Percentiles rank a stretch among this genome's conserved stretches.
These are phyloP conservation scores for Rhizophagus clarus DNA, from an alignment of 192 early-diverging fungal genomes.

Conservation along the genomic window DNA sequence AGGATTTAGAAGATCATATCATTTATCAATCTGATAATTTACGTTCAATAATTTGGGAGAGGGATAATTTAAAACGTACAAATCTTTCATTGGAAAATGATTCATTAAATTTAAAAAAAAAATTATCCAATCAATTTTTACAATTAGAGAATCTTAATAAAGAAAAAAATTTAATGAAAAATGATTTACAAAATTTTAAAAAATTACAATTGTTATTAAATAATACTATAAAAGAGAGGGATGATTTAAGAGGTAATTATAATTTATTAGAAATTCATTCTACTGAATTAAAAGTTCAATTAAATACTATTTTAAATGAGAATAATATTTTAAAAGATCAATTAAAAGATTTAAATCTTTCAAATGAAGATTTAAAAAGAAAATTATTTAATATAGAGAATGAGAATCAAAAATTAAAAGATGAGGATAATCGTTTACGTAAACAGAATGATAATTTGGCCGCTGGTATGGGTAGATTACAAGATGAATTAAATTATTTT, in stretches of 20 bases:
- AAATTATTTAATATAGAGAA: not conserved
- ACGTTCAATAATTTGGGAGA: slow-evolving; percentile 13
- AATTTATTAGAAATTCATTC: slow-evolving; percentile 18
- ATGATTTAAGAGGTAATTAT: slow-evolving; percentile 17
- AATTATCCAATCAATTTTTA: not conserved
- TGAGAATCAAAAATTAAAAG: slow-evolving; percentile 14
- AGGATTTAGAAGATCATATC: slow-evolving; percentile 15
- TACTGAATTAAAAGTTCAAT: not conserved
- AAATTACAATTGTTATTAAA: not conserved
- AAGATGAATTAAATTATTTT: slow-evolving; percentile 14
- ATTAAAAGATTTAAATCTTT: not conserved
- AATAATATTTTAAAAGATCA: not conserved
- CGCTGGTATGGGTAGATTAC: not conserved
- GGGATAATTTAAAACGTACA: slow-evolving; percentile 14
- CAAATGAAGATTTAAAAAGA: not conserved
- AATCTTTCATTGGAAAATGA: slow-evolving; percentile 9
- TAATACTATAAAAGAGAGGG: not conserved
- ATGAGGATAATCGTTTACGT: not conserved
- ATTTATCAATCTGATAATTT: slow-evolving; percentile 22
- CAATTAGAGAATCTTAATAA: not conserved
- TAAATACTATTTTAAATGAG: not conserved
- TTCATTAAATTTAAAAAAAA: not conserved
- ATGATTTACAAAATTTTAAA: not conserved
- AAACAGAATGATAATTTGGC: not conserved
- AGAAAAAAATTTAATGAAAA: slow-evolving; percentile 3